A percentile compares a stretch with the other conserved stretches of the same genome.
Evolutionary conservation across 208 protist genomes (phyloP).

Genomic region (Acanthamoeba royreba): DNA sequence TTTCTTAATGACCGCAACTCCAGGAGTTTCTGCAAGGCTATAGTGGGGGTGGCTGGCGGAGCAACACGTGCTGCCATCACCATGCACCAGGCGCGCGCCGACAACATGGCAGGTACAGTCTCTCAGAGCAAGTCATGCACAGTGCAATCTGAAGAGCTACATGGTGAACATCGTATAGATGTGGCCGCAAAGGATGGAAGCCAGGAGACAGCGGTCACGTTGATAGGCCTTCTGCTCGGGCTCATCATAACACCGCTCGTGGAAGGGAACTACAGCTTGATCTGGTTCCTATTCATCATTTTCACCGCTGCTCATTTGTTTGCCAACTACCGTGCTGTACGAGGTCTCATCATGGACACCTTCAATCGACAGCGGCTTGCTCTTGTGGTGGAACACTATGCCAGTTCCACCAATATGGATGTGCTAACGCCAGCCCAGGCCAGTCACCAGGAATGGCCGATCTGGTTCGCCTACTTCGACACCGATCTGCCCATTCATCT

Average conservation of each 20-base stretch:
- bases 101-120: constrained; percentile 64
- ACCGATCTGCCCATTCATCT: background rate
- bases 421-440: background rate
- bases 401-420: background rate
- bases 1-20: background rate
- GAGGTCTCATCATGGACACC: constrained; percentile 49
- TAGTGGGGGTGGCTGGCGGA: constrained; percentile 43
- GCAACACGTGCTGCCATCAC: constrained; percentile 72
- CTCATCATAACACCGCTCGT: background rate
- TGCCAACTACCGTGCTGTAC: constrained; percentile 56
- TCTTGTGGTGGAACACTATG: background rate
- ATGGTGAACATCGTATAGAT: constrained; percentile 44
- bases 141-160: background rate
- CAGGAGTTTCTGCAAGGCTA: constrained; percentile 33
- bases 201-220: constrained; percentile 72
- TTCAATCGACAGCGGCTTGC: constrained; percentile 47
- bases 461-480: background rate
- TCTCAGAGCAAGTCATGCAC: too few species aligned
- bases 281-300: constrained; percentile 47
- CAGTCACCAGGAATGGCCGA: background rate
- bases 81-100: constrained; percentile 66
- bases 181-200: constrained; percentile 76
- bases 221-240: constrained; percentile 54
- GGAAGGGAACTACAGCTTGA: background rate
- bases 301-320: constrained; percentile 49